Evolutionary conservation across 2,329 filamentous ascomycete genomes (phyloP), one percentile per base, ranked within the genome.

Genomic region (Rutstroemia sp.): DNA sequence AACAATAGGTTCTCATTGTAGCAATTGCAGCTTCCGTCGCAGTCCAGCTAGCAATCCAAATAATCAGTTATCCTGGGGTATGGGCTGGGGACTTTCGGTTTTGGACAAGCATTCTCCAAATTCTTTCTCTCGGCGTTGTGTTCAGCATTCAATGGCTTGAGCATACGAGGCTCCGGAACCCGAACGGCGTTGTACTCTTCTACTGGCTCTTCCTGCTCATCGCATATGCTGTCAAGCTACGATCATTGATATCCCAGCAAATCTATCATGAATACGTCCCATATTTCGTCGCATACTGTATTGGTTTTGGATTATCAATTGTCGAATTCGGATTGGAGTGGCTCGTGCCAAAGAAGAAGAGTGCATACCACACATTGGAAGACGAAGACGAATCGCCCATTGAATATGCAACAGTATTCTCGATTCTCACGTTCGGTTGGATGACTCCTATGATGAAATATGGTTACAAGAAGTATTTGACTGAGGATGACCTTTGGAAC

Each of bases 371-470:
- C 69, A 82, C 82, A 5, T 70, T 88, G 49, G 84, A 82, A 6
- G 82, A 86, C 58, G 82, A 83, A 42, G 81, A 87, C 63, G 85
- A 88, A 71, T 88, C 84, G 59, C 78, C 78, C 5, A 57, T 89
- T 60, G 92, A 97, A 72, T 95, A 96, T 70, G 92, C 94, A 12
- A 91, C 92, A 58, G 78, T 97, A 52, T 99, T 99, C 73, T 96
- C 92, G 4, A 83, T 89, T 51, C 79, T 99, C 47, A 96, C 92
- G 0, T 99, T 99, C 71, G 86, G 88, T 54, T 99, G 94, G 94
- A 96, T 99, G 92, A 97, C 94, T 0, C 92, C 94, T 0, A 76
- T 99, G 81, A 99, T 99, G 94, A 91, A 85, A 68, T 87, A 87
- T 68, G 94, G 94, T 1, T 97, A 99, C 76, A 89, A 87, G 68